Evolutionary conservation across 805 yeast genomes (phyloP).

Genomic region (Candida koratica): DNA sequence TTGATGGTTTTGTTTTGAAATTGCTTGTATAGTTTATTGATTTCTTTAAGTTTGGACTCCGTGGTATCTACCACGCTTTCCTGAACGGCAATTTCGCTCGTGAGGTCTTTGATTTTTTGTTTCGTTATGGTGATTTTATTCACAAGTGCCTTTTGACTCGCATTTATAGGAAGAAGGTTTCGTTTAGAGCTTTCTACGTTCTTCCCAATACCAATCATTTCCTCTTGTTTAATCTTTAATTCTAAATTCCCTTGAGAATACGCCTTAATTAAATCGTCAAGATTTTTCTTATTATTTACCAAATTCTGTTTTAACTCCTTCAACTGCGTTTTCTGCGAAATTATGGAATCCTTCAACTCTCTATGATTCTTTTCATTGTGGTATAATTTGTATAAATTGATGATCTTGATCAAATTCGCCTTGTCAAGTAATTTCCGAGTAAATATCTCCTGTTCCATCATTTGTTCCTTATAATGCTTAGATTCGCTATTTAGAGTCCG

Average conservation of each 20-base stretch:
- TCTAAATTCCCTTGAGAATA: slow-evolving; percentile 46
- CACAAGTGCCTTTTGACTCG: slow-evolving; percentile 48
- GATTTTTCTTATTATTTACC: slow-evolving; percentile 24
- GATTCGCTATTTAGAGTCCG: slow-evolving; percentile 70
- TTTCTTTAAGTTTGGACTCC: slow-evolving; percentile 47
- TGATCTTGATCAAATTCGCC: slow-evolving; percentile 41
- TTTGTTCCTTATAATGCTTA: slow-evolving; percentile 72
- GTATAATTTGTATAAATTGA: slow-evolving; percentile 60
- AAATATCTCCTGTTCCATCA: slow-evolving; percentile 65
- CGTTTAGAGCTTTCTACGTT: slow-evolving; percentile 44
- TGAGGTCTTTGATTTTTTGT: slow-evolving; percentile 47
- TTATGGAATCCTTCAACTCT: slow-evolving; percentile 25
- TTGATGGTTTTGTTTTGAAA: slow-evolving; percentile 24
- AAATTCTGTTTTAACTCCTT: slow-evolving; percentile 28
- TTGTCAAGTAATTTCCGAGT: slow-evolving; percentile 52
- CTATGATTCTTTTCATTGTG: slow-evolving; percentile 49
- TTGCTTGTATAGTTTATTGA: slow-evolving; percentile 26
- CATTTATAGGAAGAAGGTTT: slow-evolving; percentile 57
- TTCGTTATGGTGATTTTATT: slow-evolving; percentile 46
- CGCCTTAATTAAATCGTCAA: slow-evolving; percentile 29
- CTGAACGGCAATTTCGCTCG: slow-evolving; percentile 53
- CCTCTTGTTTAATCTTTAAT: slow-evolving; percentile 37
- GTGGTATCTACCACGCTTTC: slow-evolving; percentile 36
- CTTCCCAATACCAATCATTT: slow-evolving; percentile 31
- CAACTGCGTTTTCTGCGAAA: slow-evolving; percentile 34